phyloP scores from a whole-genome alignment of 2,329 filamentous ascomycete species.

The Hansfordia pulvinata region DNA sequence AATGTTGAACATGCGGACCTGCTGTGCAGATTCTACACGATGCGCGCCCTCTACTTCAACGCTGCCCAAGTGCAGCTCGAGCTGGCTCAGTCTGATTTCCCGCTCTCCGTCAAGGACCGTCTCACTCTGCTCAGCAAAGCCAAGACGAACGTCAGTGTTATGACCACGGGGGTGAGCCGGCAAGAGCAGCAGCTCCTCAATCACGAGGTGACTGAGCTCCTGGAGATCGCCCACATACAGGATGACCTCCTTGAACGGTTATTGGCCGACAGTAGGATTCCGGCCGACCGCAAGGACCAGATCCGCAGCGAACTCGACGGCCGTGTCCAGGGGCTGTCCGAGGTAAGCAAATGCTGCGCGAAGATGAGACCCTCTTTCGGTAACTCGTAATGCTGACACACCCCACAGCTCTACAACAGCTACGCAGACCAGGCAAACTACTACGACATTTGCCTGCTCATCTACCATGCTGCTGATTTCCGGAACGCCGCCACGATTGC shows the following conservation, averaged over 20 bases:
- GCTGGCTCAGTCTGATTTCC: slow-evolving; percentile 72
- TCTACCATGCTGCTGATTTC: slow-evolving; percentile 86
- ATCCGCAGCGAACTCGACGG: slow-evolving; percentile 61
- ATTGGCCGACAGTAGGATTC: slow-evolving; percentile 56
- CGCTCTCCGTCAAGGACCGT: slow-evolving; percentile 66
- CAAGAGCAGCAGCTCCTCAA: slow-evolving; percentile 76
- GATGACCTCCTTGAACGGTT: slow-evolving; percentile 78
- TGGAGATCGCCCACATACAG: slow-evolving; percentile 91
- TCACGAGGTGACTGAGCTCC: slow-evolving; percentile 70
- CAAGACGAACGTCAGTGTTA: slow-evolving; percentile 81
- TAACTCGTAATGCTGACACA: slow-evolving; percentile 1
- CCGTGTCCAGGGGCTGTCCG: slow-evolving; percentile 61
- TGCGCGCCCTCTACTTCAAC: slow-evolving; percentile 70
- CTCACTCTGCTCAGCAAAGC: slow-evolving; percentile 85
- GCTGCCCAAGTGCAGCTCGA: slow-evolving; percentile 77
- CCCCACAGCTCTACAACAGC: slow-evolving; percentile 67
- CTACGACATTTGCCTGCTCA: slow-evolving; percentile 83
- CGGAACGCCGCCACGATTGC: slow-evolving; percentile 75
- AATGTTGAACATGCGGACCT: slow-evolving; percentile 75
- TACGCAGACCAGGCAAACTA: slow-evolving; percentile 88
- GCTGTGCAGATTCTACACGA: slow-evolving; percentile 84
- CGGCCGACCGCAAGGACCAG: slow-evolving; percentile 44
- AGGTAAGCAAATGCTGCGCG: slow-evolving; percentile 36
- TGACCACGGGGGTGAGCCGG: slow-evolving; percentile 61
- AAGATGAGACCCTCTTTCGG: not conserved